phyloP scores from a whole-genome alignment of 2,329 filamentous ascomycete genomes.

The Penicillium digitatum region DNA sequence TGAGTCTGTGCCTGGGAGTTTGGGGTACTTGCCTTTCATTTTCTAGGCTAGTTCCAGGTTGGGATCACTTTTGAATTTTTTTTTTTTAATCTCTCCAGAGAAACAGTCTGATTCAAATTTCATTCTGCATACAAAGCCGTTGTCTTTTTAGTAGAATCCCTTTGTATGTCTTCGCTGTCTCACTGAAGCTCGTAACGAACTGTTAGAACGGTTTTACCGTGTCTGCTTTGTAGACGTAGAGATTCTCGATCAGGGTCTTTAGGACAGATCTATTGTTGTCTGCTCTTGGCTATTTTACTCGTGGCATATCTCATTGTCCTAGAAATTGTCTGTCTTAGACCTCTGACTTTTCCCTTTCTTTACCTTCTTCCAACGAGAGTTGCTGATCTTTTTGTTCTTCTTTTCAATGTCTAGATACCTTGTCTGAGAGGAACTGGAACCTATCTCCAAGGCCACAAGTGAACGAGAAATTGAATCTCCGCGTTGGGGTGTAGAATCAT shows the following conservation, averaged over 20 bases:
- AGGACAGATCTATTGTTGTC: slow-evolving; percentile 3
- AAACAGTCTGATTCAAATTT: neutral
- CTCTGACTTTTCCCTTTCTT: neutral
- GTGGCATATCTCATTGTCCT: neutral
- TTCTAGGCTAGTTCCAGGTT: neutral
- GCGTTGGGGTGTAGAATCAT: neutral
- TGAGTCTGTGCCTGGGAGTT: neutral
- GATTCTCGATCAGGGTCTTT: neutral
- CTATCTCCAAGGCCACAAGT: neutral
- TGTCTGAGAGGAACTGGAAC: neutral
- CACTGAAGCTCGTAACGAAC: neutral
- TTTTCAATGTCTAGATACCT: neutral
- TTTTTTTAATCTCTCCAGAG: neutral
- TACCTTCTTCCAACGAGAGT: neutral
- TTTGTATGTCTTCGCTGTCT: neutral
- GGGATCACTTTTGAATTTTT: neutral
- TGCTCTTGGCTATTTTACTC: neutral
- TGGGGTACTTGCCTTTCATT: slow-evolving; percentile 1
- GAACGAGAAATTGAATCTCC: neutral
- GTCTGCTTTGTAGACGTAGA: neutral
- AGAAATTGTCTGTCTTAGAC: neutral
- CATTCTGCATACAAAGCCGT: neutral
- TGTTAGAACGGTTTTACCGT: neutral
- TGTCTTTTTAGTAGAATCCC: neutral
- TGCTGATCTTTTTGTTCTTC: neutral